Percentiles rank a stretch among this genome's conserved stretches.
Evolutionary conservation across 2,329 filamentous ascomycete genomes (phyloP).

Genomic region (Aspergillus fischeri): DNA sequence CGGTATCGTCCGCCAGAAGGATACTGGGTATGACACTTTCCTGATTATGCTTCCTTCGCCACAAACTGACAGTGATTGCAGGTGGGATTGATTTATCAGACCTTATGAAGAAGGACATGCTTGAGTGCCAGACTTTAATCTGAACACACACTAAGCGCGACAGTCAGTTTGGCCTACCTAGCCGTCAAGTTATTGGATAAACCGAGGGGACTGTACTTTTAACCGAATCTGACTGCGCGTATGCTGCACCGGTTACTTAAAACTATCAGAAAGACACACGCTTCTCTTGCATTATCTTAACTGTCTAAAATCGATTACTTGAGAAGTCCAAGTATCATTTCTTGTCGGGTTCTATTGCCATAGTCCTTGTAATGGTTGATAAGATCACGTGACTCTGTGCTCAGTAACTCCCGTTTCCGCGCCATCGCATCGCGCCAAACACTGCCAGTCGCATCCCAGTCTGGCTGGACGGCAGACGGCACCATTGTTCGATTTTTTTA

Average conservation of each 20-base stretch:
- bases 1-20: constrained; percentile 70
- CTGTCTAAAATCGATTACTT: neutral
- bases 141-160: neutral
- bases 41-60: neutral
- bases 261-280: constrained; percentile 6
- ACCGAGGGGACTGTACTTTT: constrained; percentile 19
- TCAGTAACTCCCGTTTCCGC: constrained; percentile 2
- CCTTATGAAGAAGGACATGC: neutral
- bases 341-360: neutral
- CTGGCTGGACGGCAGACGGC: neutral
- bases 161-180: neutral
- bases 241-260: constrained; percentile 9
- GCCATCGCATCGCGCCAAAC: constrained; percentile 10
- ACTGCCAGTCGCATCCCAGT: neutral
- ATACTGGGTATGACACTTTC: constrained; percentile 59
- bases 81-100: constrained; percentile 25
- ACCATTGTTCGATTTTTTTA: neutral
- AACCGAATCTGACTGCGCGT: constrained; percentile 12
- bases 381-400: constrained; percentile 11
- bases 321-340: neutral
- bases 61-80: constrained; percentile 7
- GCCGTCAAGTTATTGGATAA: constrained; percentile 6
- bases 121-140: neutral
- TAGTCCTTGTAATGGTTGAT: neutral
- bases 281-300: constrained; percentile 2